Base-by-base conservation (phyloP, 169 alveolate genomes). In the Prorocentrum cordatum region DNA sequence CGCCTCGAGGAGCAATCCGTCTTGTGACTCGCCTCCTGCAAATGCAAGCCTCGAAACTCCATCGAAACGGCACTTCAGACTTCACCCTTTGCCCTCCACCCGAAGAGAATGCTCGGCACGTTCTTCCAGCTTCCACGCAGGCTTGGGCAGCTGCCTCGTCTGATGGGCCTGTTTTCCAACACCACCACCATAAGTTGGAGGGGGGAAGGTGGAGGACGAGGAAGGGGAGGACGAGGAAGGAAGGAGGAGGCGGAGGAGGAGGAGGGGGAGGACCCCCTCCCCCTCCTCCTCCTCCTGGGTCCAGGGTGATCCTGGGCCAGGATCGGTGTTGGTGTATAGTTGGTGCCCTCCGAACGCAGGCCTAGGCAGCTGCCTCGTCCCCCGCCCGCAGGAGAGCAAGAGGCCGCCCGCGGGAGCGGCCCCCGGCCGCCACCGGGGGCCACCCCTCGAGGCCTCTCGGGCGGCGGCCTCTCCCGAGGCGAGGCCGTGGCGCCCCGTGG, bases 391-490 rank as follows among this genome's bases (percentile, higher is more conserved):
- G 22, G 42, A 42, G 7, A 50, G 61, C 39, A 58, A 14, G 9
- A 4, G 38, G 50, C 73, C 87, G 10, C 58, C 87, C 87, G 50
- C 87, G 24, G 42, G 62, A 32, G 47, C 18, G 38, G 50, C 61
- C 38, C 42, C 26, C 10, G 33, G 24, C 29, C 36, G 59, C 87
- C 58, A 72, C 72, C 39, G 87, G 87, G 1, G 58, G 58, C 59
- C 50, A 26, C 73, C 50, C 12, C 73, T 72, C 87, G 27, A 71
- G 87, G 38, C 33, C 24, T 58, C 87, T 31, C 61, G 50, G 50
- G n/a, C 42, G 31, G 14, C 87, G 87, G 87, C 87, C 58, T 26
- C 50, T 27, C 33, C 87, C 50, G 24, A 77, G 87, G 72, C 50
- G 58, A 26, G 73, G 87, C 22, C 50, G 50, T 50, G 33, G 50